Base-by-base conservation (phyloP, 345 rosid species). In the Bruguiera gymnorhiza region DNA sequence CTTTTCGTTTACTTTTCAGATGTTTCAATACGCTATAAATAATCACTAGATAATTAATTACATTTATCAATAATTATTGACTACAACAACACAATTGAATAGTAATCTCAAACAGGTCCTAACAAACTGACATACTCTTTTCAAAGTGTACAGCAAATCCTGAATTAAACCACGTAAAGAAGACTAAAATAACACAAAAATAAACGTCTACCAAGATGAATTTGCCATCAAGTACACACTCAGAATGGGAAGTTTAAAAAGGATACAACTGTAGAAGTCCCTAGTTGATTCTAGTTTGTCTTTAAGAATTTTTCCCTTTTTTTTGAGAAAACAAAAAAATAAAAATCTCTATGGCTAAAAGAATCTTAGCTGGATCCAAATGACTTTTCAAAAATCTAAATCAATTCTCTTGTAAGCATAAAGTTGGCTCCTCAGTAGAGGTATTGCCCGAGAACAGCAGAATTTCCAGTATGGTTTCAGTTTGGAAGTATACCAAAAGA, bases 281-380 rank as follows among this genome's bases (percentile, higher is more conserved):
- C 71, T 56, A 62, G 52, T 50, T 69, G 63, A n/a, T 30, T 57
- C 60, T 59, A 61, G 19, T 34, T 5, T 55, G n/a, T 20, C 43
- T 63, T 29, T 15, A 29, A 30, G 43, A 19, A 3, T 24, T 43
- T 43, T 43, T 43, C 3, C 3, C 6, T 7, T 32, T 6, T 43
- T 43, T 13, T 43, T 43, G 13, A 6, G 1, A 50, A 9, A 27
- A 32, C 23, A 39, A 31, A 23, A 7, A 21, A 30, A 20, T 23
- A 31, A 51, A 63, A 51, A 31, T 56, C 34, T 62, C 60, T 53
- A 60, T 66, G 62, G 75, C 32, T 65, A n/a, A 79, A 79, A 76
- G 77, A 83, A 77, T 70, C 32, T 64, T 54, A 29, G 48, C 56
- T 8, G 3, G 24, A 20, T 65, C 60, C 37, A 72, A 65, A 48